Evolutionary conservation across 208 protist species (phyloP).

Genomic region (Spongospora subterranea): DNA sequence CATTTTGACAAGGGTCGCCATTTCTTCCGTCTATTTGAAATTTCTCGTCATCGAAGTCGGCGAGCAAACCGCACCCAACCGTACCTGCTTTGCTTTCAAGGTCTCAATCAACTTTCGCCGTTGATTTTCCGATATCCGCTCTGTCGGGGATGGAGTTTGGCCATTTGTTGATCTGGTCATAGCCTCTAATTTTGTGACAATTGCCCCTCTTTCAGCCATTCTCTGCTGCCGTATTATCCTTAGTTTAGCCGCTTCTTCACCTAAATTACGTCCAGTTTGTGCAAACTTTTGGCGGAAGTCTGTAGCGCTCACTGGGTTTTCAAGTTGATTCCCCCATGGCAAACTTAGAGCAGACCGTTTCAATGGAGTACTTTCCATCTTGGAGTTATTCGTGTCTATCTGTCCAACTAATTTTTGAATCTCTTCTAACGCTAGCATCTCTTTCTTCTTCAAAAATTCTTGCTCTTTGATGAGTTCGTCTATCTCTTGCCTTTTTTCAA

Average conservation of each 20-base stretch:
- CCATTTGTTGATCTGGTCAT: neutral
- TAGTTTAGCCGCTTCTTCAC: neutral
- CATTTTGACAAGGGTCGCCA: no score
- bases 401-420: neutral
- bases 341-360: no score
- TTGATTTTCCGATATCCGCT: neutral
- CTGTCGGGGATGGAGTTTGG: neutral
- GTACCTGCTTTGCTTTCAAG: slow-evolving; percentile 24
- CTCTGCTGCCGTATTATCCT: neutral
- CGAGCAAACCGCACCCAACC: no score
- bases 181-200: neutral
- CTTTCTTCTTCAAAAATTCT: slow-evolving; percentile 52
- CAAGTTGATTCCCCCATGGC: neutral
- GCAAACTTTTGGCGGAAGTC: slow-evolving; percentile 45
- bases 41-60: no score
- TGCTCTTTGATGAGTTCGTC: slow-evolving; percentile 47
- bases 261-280: neutral
- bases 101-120: neutral
- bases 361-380: neutral
- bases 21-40: no score
- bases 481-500: neutral
- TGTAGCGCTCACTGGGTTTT: neutral
- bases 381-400: neutral
- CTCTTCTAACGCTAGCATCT: neutral
- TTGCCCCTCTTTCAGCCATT: neutral